Base-by-base conservation (phyloP, 1,139 yeast species). In the Suhomyces taliae region DNA sequence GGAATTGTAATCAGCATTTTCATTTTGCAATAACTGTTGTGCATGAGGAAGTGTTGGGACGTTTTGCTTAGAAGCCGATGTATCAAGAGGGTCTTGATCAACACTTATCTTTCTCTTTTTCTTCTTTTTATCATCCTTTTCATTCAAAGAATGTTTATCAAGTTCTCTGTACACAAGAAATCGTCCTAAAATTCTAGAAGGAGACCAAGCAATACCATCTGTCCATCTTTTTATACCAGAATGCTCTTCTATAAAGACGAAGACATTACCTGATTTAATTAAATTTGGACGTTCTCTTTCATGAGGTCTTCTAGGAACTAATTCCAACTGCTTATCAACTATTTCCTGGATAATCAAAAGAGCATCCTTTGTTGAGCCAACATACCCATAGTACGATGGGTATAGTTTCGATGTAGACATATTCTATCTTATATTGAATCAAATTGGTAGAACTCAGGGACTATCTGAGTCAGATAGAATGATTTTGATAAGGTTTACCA, bases 191-290 rank as follows among this genome's bases (percentile, higher is more conserved):
- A 90, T 89, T 44, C 97, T 72, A 2, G 95, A 85, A 0, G 97
- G 97, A 1, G 91, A 83, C 97, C 97, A 90, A 10, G 91, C 78
- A 19, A 88, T 81, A 12, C 97, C 96, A 61, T 90, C 97, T 0
- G 97, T 90, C 97, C 97, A 90, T 46, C 97, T 73, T 63, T 87
- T 87, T 52, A 90, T 90, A 1, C 95, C 93, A 0, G 93, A 83
- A 19, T 79, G 75, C 54, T 87, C 90, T 64, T 90, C 97, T 44
- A 87, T 81, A 60, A 90, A 90, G 3, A 90, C 90, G 66, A 90
- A 90, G 0, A 90, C 85, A 56, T 85, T 82, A 0, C 97, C 97
- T 10, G 90, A 83, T 48, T 75, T 72, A 37, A 90, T 89, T 42
- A 89, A 69, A 8, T 70, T 69, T 1, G 76, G 65, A 19, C 96